Conservation (phyloP, 179 eudicot genomes). For the Spinacia oleracea region DNA sequence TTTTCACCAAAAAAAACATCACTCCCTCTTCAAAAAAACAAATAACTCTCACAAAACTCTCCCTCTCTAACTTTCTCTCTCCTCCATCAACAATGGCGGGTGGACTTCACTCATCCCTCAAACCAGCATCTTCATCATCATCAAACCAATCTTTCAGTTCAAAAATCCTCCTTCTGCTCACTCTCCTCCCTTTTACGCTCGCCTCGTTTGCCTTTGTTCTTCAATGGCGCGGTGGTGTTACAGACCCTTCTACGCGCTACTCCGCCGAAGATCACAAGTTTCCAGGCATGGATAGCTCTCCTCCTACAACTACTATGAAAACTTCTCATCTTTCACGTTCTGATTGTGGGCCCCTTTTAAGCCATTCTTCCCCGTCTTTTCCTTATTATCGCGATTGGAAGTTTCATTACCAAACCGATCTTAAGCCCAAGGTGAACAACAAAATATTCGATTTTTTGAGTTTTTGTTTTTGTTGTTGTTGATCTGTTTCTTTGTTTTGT, state of each 20-base stretch:
- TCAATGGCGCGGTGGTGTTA: slow-evolving; percentile 85
- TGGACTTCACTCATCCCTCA: slow-evolving; percentile 48
- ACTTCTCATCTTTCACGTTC: slow-evolving; percentile 35
- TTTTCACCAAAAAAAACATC: background rate
- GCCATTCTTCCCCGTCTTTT: slow-evolving; percentile 50
- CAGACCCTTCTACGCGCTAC: slow-evolving; percentile 69
- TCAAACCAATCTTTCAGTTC: slow-evolving; percentile 46
- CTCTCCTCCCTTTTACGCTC: slow-evolving; percentile 68
- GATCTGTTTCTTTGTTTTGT: slow-evolving; percentile 25
- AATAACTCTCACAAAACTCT: background rate
- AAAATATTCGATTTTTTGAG: background rate
- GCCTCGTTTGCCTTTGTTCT: slow-evolving; percentile 77
- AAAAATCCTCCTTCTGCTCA: slow-evolving; percentile 63
- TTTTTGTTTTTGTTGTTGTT: slow-evolving; percentile 5
- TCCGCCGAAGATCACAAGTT: slow-evolving; percentile 63
- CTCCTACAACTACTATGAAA: slow-evolving; percentile 42
- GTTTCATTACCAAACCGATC: slow-evolving; percentile 60
- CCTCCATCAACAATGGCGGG: slow-evolving; percentile 45
- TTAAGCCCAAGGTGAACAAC: slow-evolving; percentile 67
- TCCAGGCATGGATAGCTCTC: slow-evolving; percentile 71
- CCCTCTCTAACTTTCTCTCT: background rate
- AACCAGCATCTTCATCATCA: slow-evolving; percentile 29
- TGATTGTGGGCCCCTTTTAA: slow-evolving; percentile 56
- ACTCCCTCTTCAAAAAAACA: background rate
- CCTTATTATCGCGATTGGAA: slow-evolving; percentile 77